A percentile compares a stretch with the other conserved stretches of the same genome.
Evolutionary conservation across 2,329 filamentous ascomycete genomes (phyloP).

Genomic region (Aspergillus carbonarius): DNA sequence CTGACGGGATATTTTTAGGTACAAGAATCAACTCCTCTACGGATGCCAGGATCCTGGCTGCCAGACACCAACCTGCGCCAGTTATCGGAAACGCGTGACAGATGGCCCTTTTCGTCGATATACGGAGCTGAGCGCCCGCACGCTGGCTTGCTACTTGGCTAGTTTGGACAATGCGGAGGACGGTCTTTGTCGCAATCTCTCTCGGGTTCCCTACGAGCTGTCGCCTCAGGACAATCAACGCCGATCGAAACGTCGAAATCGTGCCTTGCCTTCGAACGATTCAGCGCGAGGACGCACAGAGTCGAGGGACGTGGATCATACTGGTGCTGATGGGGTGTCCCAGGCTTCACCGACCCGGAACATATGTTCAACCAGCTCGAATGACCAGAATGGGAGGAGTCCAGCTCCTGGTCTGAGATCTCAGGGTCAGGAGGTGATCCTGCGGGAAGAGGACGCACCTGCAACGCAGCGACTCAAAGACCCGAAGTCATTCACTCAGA

Average conservation of each 20-base stretch:
- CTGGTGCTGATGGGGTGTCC: background rate
- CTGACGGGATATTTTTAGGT: slow-evolving; percentile 50
- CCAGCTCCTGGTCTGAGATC: background rate
- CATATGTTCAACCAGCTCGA: background rate
- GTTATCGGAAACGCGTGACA: slow-evolving; percentile 67
- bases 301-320: background rate
- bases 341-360: background rate
- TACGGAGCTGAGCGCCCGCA: slow-evolving; percentile 77
- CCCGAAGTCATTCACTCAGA: slow-evolving; percentile 62
- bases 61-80: slow-evolving; percentile 75
- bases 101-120: slow-evolving; percentile 73
- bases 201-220: slow-evolving; percentile 29
- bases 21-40: slow-evolving; percentile 75
- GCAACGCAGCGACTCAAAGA: slow-evolving; percentile 49
- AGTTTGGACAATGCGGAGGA: slow-evolving; percentile 74
- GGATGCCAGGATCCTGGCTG: slow-evolving; percentile 72
- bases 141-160: slow-evolving; percentile 75
- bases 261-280: slow-evolving; percentile 23
- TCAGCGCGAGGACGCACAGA: slow-evolving; percentile 4
- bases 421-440: slow-evolving; percentile 10
- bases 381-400: background rate
- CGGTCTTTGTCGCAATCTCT: slow-evolving; percentile 61
- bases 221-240: slow-evolving; percentile 26
- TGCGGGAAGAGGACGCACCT: slow-evolving; percentile 19
- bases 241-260: slow-evolving; percentile 33